Evolutionary conservation across 345 rosid species (phyloP).

Genomic region (Syzygium oleosum): DNA sequence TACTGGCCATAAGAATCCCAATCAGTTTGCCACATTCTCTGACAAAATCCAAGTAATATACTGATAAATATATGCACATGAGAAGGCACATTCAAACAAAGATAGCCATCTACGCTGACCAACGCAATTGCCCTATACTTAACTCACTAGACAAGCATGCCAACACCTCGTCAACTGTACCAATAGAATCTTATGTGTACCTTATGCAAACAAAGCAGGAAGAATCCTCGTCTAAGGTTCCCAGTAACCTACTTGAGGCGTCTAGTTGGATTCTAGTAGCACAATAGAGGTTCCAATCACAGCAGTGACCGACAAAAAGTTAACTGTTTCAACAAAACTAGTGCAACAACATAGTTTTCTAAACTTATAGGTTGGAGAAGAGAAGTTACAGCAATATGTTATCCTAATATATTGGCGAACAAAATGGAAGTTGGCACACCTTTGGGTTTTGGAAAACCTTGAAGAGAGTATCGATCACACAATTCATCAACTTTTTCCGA

Average conservation of each 20-base stretch:
- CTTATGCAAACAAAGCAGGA: not conserved
- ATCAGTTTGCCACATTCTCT: not conserved
- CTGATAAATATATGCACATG: not conserved
- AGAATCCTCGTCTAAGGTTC: not conserved
- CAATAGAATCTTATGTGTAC: not conserved
- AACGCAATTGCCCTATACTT: not conserved
- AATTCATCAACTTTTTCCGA: too few relatives aligned
- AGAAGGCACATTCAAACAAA: not conserved
- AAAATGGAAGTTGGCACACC: conserved; percentile 12
- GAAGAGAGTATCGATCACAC: too few relatives aligned
- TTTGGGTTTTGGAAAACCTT: conserved; percentile 44
- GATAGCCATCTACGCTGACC: not conserved
- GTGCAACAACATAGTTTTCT: not conserved
- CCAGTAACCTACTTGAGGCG: not conserved
- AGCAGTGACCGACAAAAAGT: not conserved
- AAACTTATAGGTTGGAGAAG: not conserved
- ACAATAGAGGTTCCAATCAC: not conserved
- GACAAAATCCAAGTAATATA: not conserved
- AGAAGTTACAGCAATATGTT: not conserved
- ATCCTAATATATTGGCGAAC: not conserved
- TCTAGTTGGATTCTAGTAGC: not conserved
- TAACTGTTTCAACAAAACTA: not conserved
- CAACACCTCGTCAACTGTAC: not conserved
- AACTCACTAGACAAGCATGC: not conserved
- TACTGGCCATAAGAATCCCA: not conserved